Conservation (phyloP, 371 early-diverging fungal genomes). For the Lichtheimia corymbifera region DNA sequence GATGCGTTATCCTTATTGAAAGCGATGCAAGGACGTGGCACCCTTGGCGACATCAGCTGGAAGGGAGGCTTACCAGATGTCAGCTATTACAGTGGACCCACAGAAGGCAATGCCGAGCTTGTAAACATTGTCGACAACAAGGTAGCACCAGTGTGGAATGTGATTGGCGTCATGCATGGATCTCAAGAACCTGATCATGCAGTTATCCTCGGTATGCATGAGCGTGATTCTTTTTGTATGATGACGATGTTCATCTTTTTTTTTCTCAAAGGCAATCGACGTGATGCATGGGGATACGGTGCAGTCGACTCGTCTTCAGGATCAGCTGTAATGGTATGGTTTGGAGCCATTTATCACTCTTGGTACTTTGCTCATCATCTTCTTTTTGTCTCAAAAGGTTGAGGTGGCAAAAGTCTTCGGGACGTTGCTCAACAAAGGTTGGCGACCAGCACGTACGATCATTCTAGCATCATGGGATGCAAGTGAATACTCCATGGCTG, state of each 20-base stretch:
- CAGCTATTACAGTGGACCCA: constrained; percentile 60
- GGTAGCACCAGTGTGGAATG: constrained; percentile 65
- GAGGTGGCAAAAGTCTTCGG: constrained; percentile 54
- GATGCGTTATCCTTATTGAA: constrained; percentile 63
- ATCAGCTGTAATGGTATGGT: constrained; percentile 54
- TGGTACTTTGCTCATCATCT: neutral
- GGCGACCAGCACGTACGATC: constrained; percentile 62
- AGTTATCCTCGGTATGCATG: constrained; percentile 53
- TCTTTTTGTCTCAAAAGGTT: constrained; percentile 16
- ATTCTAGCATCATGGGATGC: constrained; percentile 65
- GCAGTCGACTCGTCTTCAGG: constrained; percentile 73
- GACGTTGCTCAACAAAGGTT: constrained; percentile 50
- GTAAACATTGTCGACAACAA: constrained; percentile 57
- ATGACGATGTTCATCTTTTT: no score
- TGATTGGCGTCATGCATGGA: constrained; percentile 63
- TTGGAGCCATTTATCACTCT: neutral
- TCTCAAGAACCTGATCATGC: constrained; percentile 56
- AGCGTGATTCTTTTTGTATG: neutral
- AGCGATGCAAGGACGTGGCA: constrained; percentile 52
- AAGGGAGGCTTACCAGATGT: constrained; percentile 54
- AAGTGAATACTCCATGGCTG: constrained; percentile 62
- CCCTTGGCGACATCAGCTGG: constrained; percentile 30
- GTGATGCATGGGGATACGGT: constrained; percentile 72
- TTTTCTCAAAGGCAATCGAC: constrained; percentile 48
- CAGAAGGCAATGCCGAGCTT: constrained; percentile 48